Evolutionary conservation across 2,329 filamentous ascomycete species (phyloP).

Genomic region (Microthyrium microscopicum): DNA sequence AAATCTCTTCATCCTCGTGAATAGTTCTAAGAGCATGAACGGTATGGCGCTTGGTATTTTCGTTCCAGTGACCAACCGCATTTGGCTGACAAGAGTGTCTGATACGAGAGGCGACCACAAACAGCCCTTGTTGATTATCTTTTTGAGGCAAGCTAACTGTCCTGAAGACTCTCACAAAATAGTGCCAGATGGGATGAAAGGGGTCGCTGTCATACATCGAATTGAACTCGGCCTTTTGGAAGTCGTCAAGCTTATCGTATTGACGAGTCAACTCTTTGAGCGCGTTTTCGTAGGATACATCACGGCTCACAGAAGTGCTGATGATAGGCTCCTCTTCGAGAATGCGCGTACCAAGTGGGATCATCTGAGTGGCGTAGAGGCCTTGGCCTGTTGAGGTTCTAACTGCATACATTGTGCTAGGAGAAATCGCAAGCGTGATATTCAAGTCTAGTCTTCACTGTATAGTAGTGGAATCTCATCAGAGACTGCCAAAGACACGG

Average conservation of each 20-base stretch:
- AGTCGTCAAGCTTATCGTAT: background rate
- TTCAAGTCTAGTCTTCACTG: too few species aligned
- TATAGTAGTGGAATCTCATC: too few species aligned
- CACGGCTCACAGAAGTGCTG: slow-evolving; percentile 10
- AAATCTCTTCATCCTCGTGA: slow-evolving; percentile 20
- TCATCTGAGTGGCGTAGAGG: background rate
- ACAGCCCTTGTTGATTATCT: background rate
- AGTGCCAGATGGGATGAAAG: too few species aligned
- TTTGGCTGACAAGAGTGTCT: slow-evolving; percentile 24
- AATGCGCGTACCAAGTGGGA: background rate
- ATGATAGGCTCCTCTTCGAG: background rate
- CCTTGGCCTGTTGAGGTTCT: slow-evolving; percentile 13
- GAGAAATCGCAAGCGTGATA: too few species aligned
- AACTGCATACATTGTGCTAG: too few species aligned
- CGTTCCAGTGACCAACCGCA: slow-evolving; percentile 20
- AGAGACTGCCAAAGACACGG: too few species aligned
- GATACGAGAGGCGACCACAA: background rate
- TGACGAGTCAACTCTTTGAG: too few species aligned
- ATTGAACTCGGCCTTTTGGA: too few species aligned
- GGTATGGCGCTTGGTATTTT: slow-evolving; percentile 15
- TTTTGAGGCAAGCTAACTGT: background rate
- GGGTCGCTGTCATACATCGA: too few species aligned
- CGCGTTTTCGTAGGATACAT: too few species aligned
- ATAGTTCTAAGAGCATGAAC: slow-evolving; percentile 22
- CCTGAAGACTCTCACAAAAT: slow-evolving; percentile 13